Percentiles rank a stretch among this genome's conserved stretches.
phyloP scores from a whole-genome alignment of 2,329 filamentous ascomycete species.

The Phaeoacremonium minimum region DNA sequence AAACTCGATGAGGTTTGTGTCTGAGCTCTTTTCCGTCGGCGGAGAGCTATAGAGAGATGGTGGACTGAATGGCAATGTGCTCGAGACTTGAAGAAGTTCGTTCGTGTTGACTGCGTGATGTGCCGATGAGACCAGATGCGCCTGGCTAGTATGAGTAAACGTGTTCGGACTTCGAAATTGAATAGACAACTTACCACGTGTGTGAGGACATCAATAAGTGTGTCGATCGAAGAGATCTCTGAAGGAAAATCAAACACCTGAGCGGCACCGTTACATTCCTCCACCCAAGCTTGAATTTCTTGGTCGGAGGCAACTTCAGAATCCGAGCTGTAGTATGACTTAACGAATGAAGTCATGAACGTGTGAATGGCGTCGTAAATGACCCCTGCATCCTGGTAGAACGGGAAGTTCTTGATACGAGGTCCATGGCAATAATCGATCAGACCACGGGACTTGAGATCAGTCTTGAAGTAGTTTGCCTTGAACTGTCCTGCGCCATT shows the following conservation, averaged over 20 bases:
- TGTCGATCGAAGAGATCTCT: constrained; percentile 12
- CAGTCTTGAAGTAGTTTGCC: constrained; percentile 30
- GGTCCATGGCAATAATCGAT: constrained; percentile 28
- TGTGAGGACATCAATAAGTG: constrained; percentile 34
- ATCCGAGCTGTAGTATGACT: constrained; percentile 35
- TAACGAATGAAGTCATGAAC: constrained; percentile 35
- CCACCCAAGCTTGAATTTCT: constrained; percentile 39
- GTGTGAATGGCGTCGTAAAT: constrained; percentile 28
- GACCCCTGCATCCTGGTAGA: constrained; percentile 33
- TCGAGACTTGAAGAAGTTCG: constrained; percentile 26
- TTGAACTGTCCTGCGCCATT: constrained; percentile 24
- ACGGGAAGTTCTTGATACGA: constrained; percentile 34
- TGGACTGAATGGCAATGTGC: constrained; percentile 35
- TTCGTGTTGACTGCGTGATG: constrained; percentile 40
- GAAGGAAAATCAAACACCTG: constrained; percentile 35
- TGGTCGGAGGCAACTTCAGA: constrained; percentile 24
- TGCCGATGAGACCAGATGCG: constrained; percentile 26
- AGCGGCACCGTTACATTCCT: constrained; percentile 30
- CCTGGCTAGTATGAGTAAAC: constrained; percentile 11
- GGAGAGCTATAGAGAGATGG: constrained; percentile 31
- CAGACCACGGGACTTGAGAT: constrained; percentile 33
- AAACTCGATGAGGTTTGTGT: constrained; percentile 23
- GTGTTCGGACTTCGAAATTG: too few relatives aligned
- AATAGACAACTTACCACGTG: constrained; percentile 21
- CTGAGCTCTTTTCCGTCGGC: constrained; percentile 31